Evolutionary conservation across 805 yeast species (phyloP).

Genomic region (Lachancea waltii): DNA sequence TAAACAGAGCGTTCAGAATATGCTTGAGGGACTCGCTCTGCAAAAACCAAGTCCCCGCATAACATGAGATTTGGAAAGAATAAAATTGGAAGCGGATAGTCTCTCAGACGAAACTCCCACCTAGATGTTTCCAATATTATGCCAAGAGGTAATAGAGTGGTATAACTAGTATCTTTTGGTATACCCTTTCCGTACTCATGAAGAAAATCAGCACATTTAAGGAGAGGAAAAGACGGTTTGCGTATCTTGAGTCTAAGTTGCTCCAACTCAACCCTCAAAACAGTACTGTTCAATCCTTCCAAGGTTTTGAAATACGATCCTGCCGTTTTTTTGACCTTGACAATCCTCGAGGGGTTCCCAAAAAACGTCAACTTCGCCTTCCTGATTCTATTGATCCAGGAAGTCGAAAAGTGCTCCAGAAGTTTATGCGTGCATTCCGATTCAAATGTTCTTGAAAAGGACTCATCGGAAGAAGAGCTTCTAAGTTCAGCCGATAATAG

Average conservation of each 20-base stretch:
- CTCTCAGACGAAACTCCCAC: slow-evolving; percentile 42
- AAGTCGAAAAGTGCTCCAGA: slow-evolving; percentile 35
- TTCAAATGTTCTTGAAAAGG: too few species aligned
- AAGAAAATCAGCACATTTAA: slow-evolving; percentile 32
- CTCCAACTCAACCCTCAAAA: slow-evolving; percentile 22
- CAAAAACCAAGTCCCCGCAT: slow-evolving; percentile 47
- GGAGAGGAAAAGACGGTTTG: slow-evolving; percentile 30
- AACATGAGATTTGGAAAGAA: slow-evolving; percentile 39
- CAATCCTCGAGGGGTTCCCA: slow-evolving; percentile 23
- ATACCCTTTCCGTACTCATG: slow-evolving; percentile 42
- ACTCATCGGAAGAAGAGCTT: slow-evolving; percentile 2
- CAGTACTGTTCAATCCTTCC: slow-evolving; percentile 22
- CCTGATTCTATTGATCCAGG: slow-evolving; percentile 35
- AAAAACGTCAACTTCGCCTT: slow-evolving; percentile 28
- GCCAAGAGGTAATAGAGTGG: slow-evolving; percentile 47
- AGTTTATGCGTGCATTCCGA: slow-evolving; percentile 19
- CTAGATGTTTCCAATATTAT: slow-evolving; percentile 39
- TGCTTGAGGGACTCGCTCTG: slow-evolving; percentile 45
- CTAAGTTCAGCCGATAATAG: slow-evolving; percentile 22
- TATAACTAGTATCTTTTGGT: slow-evolving; percentile 46
- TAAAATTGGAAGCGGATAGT: slow-evolving; percentile 52
- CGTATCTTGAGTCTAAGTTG: slow-evolving; percentile 21
- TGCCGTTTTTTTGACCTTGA: background rate
- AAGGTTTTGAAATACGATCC: slow-evolving; percentile 7
- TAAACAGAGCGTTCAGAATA: slow-evolving; percentile 44